Percentiles rank a stretch among this genome's conserved stretches.
Evolutionary conservation across 176 grass and related monocot genomes (phyloP).

Genomic region (Oryza australiensis): DNA sequence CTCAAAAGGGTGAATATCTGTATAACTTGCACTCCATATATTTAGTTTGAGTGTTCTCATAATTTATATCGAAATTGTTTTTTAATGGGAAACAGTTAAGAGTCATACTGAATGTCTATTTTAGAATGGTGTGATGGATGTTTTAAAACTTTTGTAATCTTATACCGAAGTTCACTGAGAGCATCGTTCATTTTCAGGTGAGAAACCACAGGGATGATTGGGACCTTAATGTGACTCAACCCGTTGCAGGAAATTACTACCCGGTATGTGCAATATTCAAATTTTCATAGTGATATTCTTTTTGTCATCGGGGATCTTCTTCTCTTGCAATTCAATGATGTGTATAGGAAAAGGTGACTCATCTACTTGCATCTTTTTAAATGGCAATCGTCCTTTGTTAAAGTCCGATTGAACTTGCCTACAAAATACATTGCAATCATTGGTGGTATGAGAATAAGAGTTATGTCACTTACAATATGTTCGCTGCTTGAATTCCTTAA

Average conservation of each 20-base stretch:
- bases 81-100: background rate
- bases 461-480: too few relatives aligned
- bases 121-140: background rate
- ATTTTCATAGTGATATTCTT: too few relatives aligned
- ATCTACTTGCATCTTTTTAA: too few relatives aligned
- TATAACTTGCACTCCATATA: background rate
- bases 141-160: background rate
- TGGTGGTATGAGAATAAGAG: too few relatives aligned
- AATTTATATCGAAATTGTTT: background rate
- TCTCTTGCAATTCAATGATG: too few relatives aligned
- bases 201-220: slow-evolving; percentile 86
- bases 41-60: slow-evolving; percentile 5
- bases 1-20: slow-evolving; percentile 64
- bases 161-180: slow-evolving; percentile 24
- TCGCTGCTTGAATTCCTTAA: too few relatives aligned
- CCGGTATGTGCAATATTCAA: slow-evolving; percentile 54
- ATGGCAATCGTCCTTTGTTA: too few relatives aligned
- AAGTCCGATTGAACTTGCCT: too few relatives aligned
- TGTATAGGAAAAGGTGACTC: too few relatives aligned
- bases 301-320: too few relatives aligned
- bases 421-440: too few relatives aligned
- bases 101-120: background rate
- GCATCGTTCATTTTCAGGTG: slow-evolving; percentile 54
- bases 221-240: slow-evolving; percentile 79
- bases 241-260: slow-evolving; percentile 93